Evolutionary conservation across 495 filamentous ascomycete species (phyloP).

Genomic region (Penicillium atrosanguineum): DNA sequence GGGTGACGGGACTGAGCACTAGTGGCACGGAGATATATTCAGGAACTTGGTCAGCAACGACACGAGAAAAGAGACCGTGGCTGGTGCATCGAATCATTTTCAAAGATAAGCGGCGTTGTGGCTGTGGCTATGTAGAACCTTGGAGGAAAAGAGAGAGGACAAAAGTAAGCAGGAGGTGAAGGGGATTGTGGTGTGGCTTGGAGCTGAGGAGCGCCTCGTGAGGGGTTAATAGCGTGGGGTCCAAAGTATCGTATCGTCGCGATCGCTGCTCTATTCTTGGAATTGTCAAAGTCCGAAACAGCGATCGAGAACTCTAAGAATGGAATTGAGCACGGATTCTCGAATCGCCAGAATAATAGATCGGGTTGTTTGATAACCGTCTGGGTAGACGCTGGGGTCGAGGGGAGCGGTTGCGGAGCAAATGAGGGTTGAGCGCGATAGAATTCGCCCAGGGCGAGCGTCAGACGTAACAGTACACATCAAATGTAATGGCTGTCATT

Average conservation of each 20-base stretch:
- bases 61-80: conserved; percentile 12
- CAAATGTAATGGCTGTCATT: conserved; percentile 9
- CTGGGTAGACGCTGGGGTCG: conserved; percentile 19
- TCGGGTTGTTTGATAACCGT: conserved; percentile 10
- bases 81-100: conserved; percentile 22
- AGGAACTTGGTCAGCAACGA: conserved; percentile 9
- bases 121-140: conserved; percentile 23
- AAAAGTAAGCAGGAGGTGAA: neutral
- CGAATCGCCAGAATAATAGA: neutral
- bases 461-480: conserved; percentile 1
- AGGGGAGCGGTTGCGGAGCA: conserved; percentile 15
- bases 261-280: conserved; percentile 23
- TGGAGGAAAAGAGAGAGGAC: neutral
- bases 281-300: conserved; percentile 11
- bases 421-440: conserved; percentile 11
- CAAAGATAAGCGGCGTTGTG: conserved; percentile 12
- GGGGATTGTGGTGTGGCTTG: conserved; percentile 16
- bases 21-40: neutral
- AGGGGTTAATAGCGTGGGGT: conserved; percentile 12
- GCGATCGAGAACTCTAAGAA: conserved; percentile 5
- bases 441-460: neutral
- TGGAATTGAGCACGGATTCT: conserved; percentile 4
- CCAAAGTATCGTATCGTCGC: conserved; percentile 5
- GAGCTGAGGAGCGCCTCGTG: conserved; percentile 16
- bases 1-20: neutral